A percentile compares a stretch with the other conserved stretches of the same genome.
Evolutionary conservation across 2,329 filamentous ascomycete species (phyloP).

Genomic region (Fusarium temperatum): DNA sequence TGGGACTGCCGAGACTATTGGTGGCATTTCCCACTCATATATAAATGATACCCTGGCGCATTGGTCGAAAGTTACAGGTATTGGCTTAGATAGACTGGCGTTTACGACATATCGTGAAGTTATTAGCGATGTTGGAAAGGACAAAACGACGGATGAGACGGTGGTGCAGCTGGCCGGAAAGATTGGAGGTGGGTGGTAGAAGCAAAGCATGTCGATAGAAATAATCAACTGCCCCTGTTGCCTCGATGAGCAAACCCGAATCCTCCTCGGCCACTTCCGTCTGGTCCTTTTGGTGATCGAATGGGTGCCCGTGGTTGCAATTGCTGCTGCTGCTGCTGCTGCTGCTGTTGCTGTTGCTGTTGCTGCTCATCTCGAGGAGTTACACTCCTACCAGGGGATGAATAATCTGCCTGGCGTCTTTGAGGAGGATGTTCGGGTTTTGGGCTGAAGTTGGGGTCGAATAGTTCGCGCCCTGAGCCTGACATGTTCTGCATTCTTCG

Average conservation of each 20-base stretch:
- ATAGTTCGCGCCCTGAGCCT: constrained; percentile 68
- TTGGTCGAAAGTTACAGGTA: constrained; percentile 78
- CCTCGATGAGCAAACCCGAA: constrained; percentile 79
- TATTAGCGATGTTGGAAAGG: constrained; percentile 92
- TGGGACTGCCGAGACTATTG: constrained; percentile 57
- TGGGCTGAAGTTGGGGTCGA: constrained; percentile 76
- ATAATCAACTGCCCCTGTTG: constrained; percentile 49
- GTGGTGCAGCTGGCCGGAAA: constrained; percentile 90
- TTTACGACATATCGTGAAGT: constrained; percentile 93
- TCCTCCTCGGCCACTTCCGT: constrained; percentile 77
- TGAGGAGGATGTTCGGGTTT: constrained; percentile 66
- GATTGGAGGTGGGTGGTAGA: constrained; percentile 91
- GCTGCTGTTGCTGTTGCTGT: constrained; percentile 56
- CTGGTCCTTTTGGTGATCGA: constrained; percentile 80
- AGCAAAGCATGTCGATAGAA: constrained; percentile 40
- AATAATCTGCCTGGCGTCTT: constrained; percentile 53
- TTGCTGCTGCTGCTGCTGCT: constrained; percentile 43
- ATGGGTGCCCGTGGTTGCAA: constrained; percentile 68
- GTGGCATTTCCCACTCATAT: constrained; percentile 71
- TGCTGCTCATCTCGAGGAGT: constrained; percentile 67
- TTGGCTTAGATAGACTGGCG: constrained; percentile 75
- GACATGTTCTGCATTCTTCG: constrained; percentile 41
- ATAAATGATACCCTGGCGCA: constrained; percentile 76
- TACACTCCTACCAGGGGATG: constrained; percentile 46
- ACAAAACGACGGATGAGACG: constrained; percentile 72